Base-by-base conservation (phyloP, 192 early-diverging fungal species). In the Thamnidium elegans region DNA sequence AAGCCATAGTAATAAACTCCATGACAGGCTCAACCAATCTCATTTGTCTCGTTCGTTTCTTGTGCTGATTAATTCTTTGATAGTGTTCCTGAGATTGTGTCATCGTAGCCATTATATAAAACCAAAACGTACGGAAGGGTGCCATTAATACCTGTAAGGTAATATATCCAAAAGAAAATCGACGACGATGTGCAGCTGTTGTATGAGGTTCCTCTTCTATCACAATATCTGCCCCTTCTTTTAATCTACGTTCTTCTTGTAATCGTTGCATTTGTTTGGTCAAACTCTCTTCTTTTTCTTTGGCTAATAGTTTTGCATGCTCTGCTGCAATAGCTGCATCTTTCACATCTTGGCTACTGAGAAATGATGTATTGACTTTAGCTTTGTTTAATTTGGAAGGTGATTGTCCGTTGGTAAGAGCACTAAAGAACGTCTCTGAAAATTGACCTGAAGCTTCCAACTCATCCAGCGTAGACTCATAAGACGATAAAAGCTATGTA, bases 41-140 rank as follows among this genome's bases (percentile, higher is more conserved):
- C 48, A 62, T 69, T 65, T 53, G 76, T 56, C 44, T 71, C 63
- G 64, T 70, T 50, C 50, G 70, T 71, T 62, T 75, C 45, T 62
- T 66, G 63, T 62, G 78, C 55, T 51, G 72, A 47, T 60, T 62
- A 1, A 75, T 48, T n/a, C 62, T 13, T 10, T 70, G 65, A 48
- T 71, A 75, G n/a, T 61, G 64, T 59, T 75, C 63, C 23, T 75
- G 74, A 30, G 74, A 75, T 15, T 64, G 54, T 3, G 66, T 71
- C 26, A 75, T 36, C 3, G 66, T 21, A 3, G 69, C 66, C 14
- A 62, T 53, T 7, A 70, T 30, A 36, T 66, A 67, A 2, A 64
- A 42, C 42, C 62, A 75, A 3, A 75, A 34, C 0, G 31, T 63
- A 14, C 55, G 58, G 14, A 75, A 47, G 2, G 64, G 74, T 2